Conservation (phyloP, 805 yeast genomes). For the Saturnispora saitoi region DNA sequence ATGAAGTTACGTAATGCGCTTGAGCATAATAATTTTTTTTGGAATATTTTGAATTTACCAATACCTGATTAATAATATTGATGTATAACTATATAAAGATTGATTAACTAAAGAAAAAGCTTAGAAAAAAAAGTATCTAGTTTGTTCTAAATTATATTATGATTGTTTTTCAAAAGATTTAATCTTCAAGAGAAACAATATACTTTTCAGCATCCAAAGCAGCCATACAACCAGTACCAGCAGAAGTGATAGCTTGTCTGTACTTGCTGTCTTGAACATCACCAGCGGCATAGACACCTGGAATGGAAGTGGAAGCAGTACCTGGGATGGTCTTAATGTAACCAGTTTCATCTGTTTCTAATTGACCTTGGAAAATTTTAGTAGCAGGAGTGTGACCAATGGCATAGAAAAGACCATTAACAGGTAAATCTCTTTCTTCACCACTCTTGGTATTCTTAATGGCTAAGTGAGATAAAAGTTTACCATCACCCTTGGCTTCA, state of each 20-base stretch:
- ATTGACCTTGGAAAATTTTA: conserved; percentile 61
- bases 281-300: conserved; percentile 97
- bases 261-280: conserved; percentile 96
- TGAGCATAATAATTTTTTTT: too few relatives aligned
- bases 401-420: conserved; percentile 93
- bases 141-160: not conserved
- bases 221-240: conserved; percentile 99
- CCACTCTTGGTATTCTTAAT: conserved; percentile 67
- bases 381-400: conserved; percentile 98
- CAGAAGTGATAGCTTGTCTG: conserved; percentile 98
- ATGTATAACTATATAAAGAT: too few relatives aligned
- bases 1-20: too few relatives aligned
- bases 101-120: too few relatives aligned
- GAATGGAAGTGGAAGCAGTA: conserved; percentile 71
- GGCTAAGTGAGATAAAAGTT: conserved; percentile 55
- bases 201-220: conserved; percentile 90
- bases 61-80: too few relatives aligned
- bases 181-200: conserved; percentile 44
- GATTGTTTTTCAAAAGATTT: not conserved
- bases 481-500: conserved; percentile 93
- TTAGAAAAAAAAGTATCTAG: not conserved
- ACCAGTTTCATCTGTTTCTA: conserved; percentile 80
- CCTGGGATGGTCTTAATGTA: conserved; percentile 89
- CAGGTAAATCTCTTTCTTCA: conserved; percentile 59
- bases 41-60: too few relatives aligned